phyloP scores from a whole-genome alignment of 208 protist genomes.

The Trypanosoma grayi region DNA sequence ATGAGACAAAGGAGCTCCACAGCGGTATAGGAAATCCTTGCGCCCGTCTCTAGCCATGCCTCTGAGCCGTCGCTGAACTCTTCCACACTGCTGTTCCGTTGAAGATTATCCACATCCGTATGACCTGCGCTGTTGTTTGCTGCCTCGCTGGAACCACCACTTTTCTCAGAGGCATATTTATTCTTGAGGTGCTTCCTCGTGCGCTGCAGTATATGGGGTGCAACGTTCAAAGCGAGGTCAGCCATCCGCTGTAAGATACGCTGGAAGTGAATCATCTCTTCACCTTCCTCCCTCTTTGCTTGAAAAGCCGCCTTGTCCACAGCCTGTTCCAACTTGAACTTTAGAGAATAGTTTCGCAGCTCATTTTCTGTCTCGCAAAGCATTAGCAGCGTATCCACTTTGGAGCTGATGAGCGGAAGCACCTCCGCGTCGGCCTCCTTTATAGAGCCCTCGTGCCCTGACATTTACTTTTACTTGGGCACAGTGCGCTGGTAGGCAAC shows the following conservation, averaged over 20 bases:
- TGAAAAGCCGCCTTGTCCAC: conserved; percentile 71
- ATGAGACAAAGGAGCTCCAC: conserved; percentile 65
- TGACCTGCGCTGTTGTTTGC: background rate
- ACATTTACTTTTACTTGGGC: conserved; percentile 13
- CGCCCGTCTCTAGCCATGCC: conserved; percentile 69
- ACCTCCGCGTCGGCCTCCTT: conserved; percentile 37
- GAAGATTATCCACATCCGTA: conserved; percentile 8
- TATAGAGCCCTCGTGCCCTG: conserved; percentile 18
- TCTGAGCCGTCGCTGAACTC: conserved; percentile 74
- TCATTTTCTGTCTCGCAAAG: conserved; percentile 57
- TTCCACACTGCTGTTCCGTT: conserved; percentile 72
- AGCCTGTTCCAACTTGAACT: conserved; percentile 83
- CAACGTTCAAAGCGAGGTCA: conserved; percentile 56
- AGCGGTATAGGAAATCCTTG: conserved; percentile 46
- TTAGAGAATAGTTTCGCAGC: conserved; percentile 52
- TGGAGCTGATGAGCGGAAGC: conserved; percentile 47
- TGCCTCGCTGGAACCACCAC: background rate
- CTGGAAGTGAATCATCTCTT: conserved; percentile 58
- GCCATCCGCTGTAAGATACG: conserved; percentile 67
- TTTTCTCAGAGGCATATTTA: background rate
- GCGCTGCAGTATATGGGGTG: conserved; percentile 41
- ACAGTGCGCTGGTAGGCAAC: no score
- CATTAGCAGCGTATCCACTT: conserved; percentile 62
- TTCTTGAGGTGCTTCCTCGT: conserved; percentile 20
- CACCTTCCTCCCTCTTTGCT: conserved; percentile 29